Evolutionary conservation across 2,329 filamentous ascomycete genomes (phyloP).

Genomic region (Cordyceps cicadae): DNA sequence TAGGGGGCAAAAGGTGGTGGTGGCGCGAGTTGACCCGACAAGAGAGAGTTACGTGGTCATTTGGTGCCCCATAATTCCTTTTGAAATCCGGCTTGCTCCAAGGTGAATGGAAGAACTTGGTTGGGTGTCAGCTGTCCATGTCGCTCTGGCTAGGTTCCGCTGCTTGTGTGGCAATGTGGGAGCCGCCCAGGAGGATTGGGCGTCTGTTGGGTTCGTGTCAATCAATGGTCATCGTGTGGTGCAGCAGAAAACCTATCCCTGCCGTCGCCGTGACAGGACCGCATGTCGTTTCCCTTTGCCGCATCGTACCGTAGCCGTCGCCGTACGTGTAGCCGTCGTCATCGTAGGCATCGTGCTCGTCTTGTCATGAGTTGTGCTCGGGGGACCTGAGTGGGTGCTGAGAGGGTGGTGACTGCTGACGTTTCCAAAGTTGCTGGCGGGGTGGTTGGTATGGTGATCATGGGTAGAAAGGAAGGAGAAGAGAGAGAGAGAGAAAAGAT

Average conservation of each 20-base stretch:
- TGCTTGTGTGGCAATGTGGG: not conserved
- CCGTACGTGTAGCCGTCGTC: not conserved
- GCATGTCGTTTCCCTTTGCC: not conserved
- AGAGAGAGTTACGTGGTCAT: constrained; percentile 9
- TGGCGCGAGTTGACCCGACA: constrained; percentile 3
- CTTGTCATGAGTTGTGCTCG: not conserved
- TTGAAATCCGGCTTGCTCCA: not conserved
- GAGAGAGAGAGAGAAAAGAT: constrained; percentile 2
- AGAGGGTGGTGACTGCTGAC: not conserved
- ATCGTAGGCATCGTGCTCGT: not conserved
- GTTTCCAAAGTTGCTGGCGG: not conserved
- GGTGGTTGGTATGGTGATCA: constrained; percentile 6
- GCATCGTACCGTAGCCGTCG: not conserved
- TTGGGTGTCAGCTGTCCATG: not conserved
- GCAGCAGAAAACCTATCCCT: not conserved
- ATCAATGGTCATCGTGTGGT: not conserved
- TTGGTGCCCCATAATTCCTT: constrained; percentile 10
- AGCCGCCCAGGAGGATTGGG: not conserved
- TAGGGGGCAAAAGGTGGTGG: not conserved
- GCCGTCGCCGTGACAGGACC: not conserved
- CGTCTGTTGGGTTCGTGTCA: not conserved
- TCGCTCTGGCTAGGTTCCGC: not conserved
- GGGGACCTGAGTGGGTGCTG: not conserved
- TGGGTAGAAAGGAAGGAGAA: constrained; percentile 1
- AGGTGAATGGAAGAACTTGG: not conserved